Conservation (phyloP, 2,329 filamentous ascomycete genomes). For the Xylariaceae sp. region DNA sequence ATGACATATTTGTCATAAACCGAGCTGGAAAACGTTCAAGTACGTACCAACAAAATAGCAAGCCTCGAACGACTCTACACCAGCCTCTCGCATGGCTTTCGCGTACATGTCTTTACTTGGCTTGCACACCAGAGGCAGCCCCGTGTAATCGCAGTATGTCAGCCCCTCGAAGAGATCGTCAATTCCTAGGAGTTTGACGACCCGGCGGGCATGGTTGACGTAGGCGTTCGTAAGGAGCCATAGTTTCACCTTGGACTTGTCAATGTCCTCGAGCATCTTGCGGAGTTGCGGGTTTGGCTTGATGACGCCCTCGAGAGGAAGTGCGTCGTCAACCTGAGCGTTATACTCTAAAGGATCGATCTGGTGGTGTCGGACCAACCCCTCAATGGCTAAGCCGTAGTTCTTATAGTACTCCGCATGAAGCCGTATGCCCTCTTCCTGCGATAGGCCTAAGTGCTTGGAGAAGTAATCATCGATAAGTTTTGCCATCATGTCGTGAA, state of each 20-base stretch:
- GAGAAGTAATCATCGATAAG: constrained; percentile 66
- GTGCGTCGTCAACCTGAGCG: constrained; percentile 84
- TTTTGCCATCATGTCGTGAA: constrained; percentile 83
- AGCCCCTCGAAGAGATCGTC: constrained; percentile 92
- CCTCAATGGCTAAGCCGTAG: constrained; percentile 96
- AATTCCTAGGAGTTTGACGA: constrained; percentile 73
- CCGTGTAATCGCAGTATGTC: constrained; percentile 86
- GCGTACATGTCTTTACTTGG: constrained; percentile 76
- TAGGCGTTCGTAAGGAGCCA: constrained; percentile 99
- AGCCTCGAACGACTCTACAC: constrained; percentile 59
- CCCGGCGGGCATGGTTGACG: constrained; percentile 76
- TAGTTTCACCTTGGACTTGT: constrained; percentile 74
- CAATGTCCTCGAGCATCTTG: constrained; percentile 73
- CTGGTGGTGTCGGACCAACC: constrained; percentile 86
- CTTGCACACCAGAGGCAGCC: constrained; percentile 76
- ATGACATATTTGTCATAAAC: not conserved
- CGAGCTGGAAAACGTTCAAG: not conserved
- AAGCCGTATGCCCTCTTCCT: constrained; percentile 76
- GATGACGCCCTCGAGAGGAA: constrained; percentile 82
- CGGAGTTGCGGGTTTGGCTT: constrained; percentile 72
- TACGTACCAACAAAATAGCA: constrained; percentile 89
- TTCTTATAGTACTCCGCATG: constrained; percentile 92
- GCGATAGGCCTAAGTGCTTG: constrained; percentile 67
- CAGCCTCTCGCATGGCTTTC: constrained; percentile 85
- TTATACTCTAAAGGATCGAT: constrained; percentile 97